phyloP scores from a whole-genome alignment of 2,329 filamentous ascomycete species.

The Rhynchosporium graminicola region DNA sequence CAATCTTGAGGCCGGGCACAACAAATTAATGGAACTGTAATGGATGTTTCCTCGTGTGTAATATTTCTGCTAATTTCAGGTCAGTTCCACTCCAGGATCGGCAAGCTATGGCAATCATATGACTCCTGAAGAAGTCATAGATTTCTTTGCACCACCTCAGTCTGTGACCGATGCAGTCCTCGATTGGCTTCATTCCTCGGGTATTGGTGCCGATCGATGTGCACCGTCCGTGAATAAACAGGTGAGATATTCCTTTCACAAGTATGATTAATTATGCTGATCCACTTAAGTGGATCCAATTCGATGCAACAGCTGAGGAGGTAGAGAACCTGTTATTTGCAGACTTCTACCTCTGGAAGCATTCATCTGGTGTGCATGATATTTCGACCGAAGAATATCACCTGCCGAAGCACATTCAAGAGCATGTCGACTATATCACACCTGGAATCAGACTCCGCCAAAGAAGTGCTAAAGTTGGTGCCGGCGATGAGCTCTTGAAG shows the following conservation, averaged over 20 bases:
- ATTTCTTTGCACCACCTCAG: constrained; percentile 42
- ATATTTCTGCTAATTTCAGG: constrained; percentile 5
- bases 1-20: constrained; percentile 48
- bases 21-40: constrained; percentile 45
- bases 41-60: constrained; percentile 10
- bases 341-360: constrained; percentile 62
- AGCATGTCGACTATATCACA: constrained; percentile 58
- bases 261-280: neutral
- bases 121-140: constrained; percentile 39
- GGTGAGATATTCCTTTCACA: constrained; percentile 15
- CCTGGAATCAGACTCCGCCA: constrained; percentile 52
- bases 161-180: constrained; percentile 38
- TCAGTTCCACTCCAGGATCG: constrained; percentile 43
- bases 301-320: constrained; percentile 41
- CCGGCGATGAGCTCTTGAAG: constrained; percentile 21
- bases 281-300: constrained; percentile 40
- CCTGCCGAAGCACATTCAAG: constrained; percentile 48
- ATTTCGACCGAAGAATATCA: constrained; percentile 46
- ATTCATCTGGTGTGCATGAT: constrained; percentile 47
- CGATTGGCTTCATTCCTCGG: constrained; percentile 40
- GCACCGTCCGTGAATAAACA: constrained; percentile 41
- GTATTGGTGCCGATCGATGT: constrained; percentile 39
- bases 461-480: constrained; percentile 27
- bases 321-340: constrained; percentile 41
- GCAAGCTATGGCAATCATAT: constrained; percentile 42